Conservation (phyloP, 805 yeast species). For the Cyberlindnera euphorbiiphila region DNA sequence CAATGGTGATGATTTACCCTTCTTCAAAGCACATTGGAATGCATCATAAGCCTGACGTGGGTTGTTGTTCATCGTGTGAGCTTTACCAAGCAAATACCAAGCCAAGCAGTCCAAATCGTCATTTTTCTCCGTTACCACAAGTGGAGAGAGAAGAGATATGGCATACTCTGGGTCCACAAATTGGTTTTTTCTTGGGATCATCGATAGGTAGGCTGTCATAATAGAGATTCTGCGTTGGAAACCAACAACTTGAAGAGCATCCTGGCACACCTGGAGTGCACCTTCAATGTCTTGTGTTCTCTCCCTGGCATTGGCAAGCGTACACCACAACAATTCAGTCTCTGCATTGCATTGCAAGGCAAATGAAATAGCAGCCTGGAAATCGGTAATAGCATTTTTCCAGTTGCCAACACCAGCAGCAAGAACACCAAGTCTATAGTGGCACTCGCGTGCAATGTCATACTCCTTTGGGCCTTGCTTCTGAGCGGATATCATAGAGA, state of each 20-base stretch:
- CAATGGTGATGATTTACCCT: slow-evolving; percentile 50
- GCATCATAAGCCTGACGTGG: slow-evolving; percentile 53
- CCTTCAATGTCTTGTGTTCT: slow-evolving; percentile 40
- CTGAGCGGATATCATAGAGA: slow-evolving; percentile 34
- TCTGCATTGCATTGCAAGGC: slow-evolving; percentile 13
- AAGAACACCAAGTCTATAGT: slow-evolving; percentile 54
- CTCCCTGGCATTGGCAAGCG: slow-evolving; percentile 48
- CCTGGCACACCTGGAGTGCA: slow-evolving; percentile 47
- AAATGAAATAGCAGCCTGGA: slow-evolving; percentile 42
- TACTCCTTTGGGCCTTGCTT: slow-evolving; percentile 32
- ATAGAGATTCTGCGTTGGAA: slow-evolving; percentile 42
- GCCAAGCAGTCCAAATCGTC: slow-evolving; percentile 47
- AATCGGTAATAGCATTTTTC: slow-evolving; percentile 46
- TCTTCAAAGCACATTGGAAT: slow-evolving; percentile 49
- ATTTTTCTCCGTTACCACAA: slow-evolving; percentile 10
- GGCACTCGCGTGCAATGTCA: slow-evolving; percentile 48
- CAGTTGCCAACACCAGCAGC: slow-evolving; percentile 48
- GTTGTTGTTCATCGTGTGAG: slow-evolving; percentile 42
- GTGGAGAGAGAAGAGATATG: slow-evolving; percentile 30
- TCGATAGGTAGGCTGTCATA: slow-evolving; percentile 48
- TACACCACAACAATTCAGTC: slow-evolving; percentile 43
- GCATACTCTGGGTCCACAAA: slow-evolving; percentile 33
- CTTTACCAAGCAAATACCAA: slow-evolving; percentile 51
- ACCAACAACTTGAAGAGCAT: slow-evolving; percentile 43
- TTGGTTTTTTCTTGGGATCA: slow-evolving; percentile 32